Conservation (phyloP, 225 moss, liverwort and hornwort species). For the Marchantia polymorpha region DNA sequence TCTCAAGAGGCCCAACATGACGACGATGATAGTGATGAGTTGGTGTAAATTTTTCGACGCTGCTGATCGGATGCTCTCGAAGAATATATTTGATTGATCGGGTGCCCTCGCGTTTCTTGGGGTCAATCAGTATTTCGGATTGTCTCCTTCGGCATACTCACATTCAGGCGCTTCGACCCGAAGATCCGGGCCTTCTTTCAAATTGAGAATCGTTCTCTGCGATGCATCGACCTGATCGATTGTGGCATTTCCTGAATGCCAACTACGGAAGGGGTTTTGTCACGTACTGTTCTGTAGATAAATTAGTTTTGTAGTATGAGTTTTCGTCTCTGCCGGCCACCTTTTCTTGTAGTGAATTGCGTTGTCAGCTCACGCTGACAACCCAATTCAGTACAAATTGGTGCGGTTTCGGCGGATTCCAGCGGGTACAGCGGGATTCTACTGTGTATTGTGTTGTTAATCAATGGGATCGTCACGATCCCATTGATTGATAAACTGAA, state of each 20-base stretch:
- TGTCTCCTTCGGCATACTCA: slow-evolving; percentile 34
- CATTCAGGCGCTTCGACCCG: slow-evolving; percentile 23
- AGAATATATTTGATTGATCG: not conserved
- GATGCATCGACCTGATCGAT: not conserved
- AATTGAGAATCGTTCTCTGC: slow-evolving; percentile 12
- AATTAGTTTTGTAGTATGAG: slow-evolving; percentile 6
- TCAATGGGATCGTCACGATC: no score
- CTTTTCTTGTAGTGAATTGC: no score
- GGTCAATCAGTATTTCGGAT: slow-evolving; percentile 1
- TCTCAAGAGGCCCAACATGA: not conserved
- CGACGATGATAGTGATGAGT: not conserved
- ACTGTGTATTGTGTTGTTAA: no score
- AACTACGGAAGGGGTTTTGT: not conserved
- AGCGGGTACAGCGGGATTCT: no score
- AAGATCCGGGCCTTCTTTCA: slow-evolving; percentile 5
- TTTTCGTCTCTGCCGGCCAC: not conserved
- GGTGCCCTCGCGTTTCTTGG: slow-evolving; percentile 14
- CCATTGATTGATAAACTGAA: no score
- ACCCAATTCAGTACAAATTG: no score
- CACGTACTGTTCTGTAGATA: slow-evolving; percentile 7
- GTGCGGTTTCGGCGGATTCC: no score
- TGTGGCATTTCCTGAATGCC: slow-evolving; percentile 12
- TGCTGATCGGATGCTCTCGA: not conserved
- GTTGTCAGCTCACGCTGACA: no score
- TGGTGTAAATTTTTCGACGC: not conserved